A percentile compares a stretch with the other conserved stretches of the same genome.
phyloP scores from a whole-genome alignment of 129 eudicot species.

The Sambucus nigra region DNA sequence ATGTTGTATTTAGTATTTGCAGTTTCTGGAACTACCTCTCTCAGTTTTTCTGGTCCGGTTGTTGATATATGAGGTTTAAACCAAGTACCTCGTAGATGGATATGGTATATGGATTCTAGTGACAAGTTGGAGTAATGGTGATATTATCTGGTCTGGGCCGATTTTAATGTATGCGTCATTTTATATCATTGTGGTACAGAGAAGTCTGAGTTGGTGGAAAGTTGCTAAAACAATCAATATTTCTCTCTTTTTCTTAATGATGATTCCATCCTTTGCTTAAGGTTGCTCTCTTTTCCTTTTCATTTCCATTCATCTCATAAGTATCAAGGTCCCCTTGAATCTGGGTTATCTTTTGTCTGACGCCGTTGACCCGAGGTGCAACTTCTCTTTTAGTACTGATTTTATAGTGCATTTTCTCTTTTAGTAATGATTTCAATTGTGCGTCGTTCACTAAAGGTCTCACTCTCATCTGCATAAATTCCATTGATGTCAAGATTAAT shows the following conservation, averaged over 20 bases:
- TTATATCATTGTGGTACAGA: slow-evolving; percentile 6
- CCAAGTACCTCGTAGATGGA: slow-evolving; percentile 10
- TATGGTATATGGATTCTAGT: slow-evolving; percentile 21
- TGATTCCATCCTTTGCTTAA: not conserved
- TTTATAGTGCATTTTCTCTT: too few species aligned
- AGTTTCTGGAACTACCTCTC: slow-evolving; percentile 1
- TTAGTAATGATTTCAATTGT: too few species aligned
- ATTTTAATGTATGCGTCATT: too few species aligned
- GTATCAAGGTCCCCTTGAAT: too few species aligned
- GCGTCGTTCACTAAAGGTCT: not conserved
- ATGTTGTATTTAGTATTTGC: not conserved
- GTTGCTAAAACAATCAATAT: not conserved
- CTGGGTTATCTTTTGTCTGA: not conserved
- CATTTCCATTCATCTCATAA: not conserved
- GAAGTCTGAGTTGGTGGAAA: too few species aligned
- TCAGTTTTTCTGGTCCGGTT: not conserved
- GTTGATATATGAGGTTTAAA: slow-evolving; percentile 10
- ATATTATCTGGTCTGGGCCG: slow-evolving; percentile 5
- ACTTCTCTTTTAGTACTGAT: too few species aligned
- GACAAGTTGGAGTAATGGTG: not conserved
- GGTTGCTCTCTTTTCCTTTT: not conserved
- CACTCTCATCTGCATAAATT: not conserved
- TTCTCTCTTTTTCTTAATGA: too few species aligned
- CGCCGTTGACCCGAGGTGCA: not conserved
- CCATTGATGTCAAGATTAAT: not conserved